These are phyloP conservation scores for Citrus reticulata DNA, from an alignment of 345 rosid genomes.

Conservation along the genomic window DNA sequence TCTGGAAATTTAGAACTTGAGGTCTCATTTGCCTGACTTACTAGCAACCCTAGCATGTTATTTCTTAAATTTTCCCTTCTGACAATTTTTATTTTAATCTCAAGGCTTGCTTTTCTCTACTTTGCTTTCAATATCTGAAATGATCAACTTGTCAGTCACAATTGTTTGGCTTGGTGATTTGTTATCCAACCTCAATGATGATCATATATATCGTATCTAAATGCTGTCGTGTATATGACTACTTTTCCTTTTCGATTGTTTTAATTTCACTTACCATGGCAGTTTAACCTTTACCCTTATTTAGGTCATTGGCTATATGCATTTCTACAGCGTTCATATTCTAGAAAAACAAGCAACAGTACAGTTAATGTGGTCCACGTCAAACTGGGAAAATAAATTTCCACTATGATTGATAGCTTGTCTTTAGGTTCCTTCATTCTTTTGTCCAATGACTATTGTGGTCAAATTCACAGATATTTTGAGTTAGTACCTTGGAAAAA, in stretches of 20 bases:
- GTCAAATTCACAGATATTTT: not conserved
- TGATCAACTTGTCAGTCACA: not conserved
- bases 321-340: not conserved
- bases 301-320: not conserved
- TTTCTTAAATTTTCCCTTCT: not conserved
- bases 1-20: not conserved
- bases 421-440: not conserved
- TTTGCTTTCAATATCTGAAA: not conserved
- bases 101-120: not conserved
- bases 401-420: not conserved
- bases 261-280: not conserved
- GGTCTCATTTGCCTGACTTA: not conserved
- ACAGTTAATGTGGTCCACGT: not conserved
- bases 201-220: not conserved
- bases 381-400: not conserved
- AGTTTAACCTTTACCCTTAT: not conserved
- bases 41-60: not conserved
- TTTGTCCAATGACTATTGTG: not conserved
- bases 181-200: not conserved
- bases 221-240: not conserved
- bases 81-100: not conserved
- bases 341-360: not conserved
- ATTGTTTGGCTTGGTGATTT: not conserved
- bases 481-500: not conserved
- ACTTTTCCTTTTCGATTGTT: not conserved